These are phyloP conservation scores for Pseudotsuga menziesii DNA, from an alignment of 75 land plant genomes.

Conservation along the genomic window DNA sequence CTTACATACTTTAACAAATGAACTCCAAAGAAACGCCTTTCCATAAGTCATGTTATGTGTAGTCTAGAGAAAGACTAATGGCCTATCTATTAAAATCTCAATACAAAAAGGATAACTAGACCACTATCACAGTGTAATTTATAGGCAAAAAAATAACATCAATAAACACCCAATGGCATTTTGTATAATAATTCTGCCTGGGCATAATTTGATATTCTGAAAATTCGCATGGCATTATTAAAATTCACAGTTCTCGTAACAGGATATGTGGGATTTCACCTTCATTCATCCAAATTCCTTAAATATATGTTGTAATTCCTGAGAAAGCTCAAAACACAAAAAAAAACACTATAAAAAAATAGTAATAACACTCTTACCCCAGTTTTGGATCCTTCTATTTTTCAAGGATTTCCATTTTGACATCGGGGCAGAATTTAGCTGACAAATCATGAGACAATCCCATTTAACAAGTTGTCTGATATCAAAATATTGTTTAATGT, in stretches of 20 bases:
- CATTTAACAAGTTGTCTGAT: background rate
- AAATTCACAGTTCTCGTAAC: background rate
- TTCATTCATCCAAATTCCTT: background rate
- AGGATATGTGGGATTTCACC: background rate
- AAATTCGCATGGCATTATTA: no score
- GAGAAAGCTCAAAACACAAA: background rate
- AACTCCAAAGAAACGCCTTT: no score
- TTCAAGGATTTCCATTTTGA: constrained; percentile 89
- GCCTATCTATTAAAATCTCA: no score
- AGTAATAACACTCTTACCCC: constrained; percentile 55
- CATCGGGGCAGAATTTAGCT: constrained; percentile 73
- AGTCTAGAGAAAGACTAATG: no score
- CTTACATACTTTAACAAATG: no score
- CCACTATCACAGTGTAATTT: background rate
- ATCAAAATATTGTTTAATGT: background rate
- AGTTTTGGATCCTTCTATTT: constrained; percentile 88
- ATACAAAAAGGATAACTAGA: no score
- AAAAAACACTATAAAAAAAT: background rate
- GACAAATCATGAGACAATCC: background rate
- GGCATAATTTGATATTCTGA: background rate
- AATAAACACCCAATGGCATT: background rate
- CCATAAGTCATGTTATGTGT: no score
- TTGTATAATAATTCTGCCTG: background rate
- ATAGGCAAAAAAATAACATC: background rate
- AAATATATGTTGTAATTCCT: background rate